These are phyloP conservation scores for Sextonia rubra DNA, from an alignment of 164 flowering plant genomes.

Conservation along the genomic window DNA sequence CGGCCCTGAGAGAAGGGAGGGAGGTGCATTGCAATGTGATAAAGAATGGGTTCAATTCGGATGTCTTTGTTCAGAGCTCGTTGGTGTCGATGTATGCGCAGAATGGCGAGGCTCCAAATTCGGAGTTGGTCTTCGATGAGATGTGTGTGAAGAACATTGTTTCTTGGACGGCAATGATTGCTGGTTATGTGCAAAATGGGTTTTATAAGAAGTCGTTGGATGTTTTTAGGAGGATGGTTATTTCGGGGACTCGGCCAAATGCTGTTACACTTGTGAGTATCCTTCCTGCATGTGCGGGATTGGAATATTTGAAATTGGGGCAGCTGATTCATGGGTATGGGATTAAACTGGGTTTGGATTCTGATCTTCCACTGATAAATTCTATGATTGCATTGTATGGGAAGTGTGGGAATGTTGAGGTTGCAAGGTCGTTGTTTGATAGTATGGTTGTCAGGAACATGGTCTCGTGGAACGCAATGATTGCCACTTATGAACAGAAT, in stretches of 20 bases:
- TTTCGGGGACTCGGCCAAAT: conserved; percentile 26
- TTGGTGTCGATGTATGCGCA: conserved; percentile 31
- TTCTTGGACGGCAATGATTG: conserved; percentile 37
- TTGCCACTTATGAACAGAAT: conserved; percentile 31
- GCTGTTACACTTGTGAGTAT: conserved; percentile 29
- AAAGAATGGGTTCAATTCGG: conserved; percentile 25
- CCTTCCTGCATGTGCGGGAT: conserved; percentile 29
- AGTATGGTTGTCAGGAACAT: conserved; percentile 15
- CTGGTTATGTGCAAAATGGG: conserved; percentile 33
- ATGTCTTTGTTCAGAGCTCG: conserved; percentile 30
- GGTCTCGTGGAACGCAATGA: conserved; percentile 40
- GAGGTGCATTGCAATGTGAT: conserved; percentile 27
- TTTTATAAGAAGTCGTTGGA: conserved; percentile 16
- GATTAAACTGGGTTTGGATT: conserved; percentile 26
- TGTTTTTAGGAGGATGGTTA: conserved; percentile 26
- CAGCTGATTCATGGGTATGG: conserved; percentile 33
- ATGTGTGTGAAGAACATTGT: conserved; percentile 22
- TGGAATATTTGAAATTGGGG: conserved; percentile 21
- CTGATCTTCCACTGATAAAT: conserved; percentile 23
- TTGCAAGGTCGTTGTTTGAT: conserved; percentile 27
- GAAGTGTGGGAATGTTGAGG: conserved; percentile 23
- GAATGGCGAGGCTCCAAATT: conserved; percentile 18
- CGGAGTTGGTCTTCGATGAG: conserved; percentile 26
- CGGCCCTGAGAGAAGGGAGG: conserved; percentile 22
- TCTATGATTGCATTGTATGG: conserved; percentile 33